Evolutionary conservation across 768 basidiomycete species (phyloP), one percentile per base, ranked within the genome.

Genomic region (Mycena capillaripes): DNA sequence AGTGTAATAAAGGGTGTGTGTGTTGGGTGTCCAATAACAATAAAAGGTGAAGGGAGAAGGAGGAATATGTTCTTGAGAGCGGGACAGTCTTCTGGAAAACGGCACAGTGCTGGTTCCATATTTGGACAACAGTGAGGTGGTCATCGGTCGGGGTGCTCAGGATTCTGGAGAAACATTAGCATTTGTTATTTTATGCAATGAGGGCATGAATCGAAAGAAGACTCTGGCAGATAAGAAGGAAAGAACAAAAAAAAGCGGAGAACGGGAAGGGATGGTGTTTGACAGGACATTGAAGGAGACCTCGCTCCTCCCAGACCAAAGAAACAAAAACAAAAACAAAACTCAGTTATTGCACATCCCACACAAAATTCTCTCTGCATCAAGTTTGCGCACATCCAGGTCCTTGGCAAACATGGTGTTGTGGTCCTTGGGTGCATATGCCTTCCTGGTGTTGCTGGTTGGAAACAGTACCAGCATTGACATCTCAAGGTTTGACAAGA

Each of bases 371-470:
- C 93, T 88, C 75, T 94, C 92, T 3, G 90, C 85, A 66, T 95
- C 93, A 77, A 92, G 92, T 77, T 93, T 93, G 73, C 92, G 89
- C n/a, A 92, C 88, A 70, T 91, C 88, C 3, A 90, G 89, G 77
- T 95, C 93, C 59, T 89, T 88, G 46, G 89, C 81, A 70, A 95
- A 87, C 40, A 89, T 76, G 1, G 86, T 80, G 75, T 88, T 89
- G 71, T 90, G 87, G 76, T 92, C 89, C 36, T 93, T 90, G 68
- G 89, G 84, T 10, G 91, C 89, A 73, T 88, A 87, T 5, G 84
- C 84, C 76, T 90, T 90, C 78, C 89, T 90, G 67, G 82, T 86
- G 67, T 83, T 86, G 2, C 84, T 84, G 53, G n/a, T n/a, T n/a
- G n/a, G n/a, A n/a, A n/a, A n/a, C n/a, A n/a, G n/a, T n/a, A n/a